These are phyloP conservation scores for Umbelopsis isabellina DNA, from an alignment of 192 early-diverging fungal genomes.

Conservation along the genomic window DNA sequence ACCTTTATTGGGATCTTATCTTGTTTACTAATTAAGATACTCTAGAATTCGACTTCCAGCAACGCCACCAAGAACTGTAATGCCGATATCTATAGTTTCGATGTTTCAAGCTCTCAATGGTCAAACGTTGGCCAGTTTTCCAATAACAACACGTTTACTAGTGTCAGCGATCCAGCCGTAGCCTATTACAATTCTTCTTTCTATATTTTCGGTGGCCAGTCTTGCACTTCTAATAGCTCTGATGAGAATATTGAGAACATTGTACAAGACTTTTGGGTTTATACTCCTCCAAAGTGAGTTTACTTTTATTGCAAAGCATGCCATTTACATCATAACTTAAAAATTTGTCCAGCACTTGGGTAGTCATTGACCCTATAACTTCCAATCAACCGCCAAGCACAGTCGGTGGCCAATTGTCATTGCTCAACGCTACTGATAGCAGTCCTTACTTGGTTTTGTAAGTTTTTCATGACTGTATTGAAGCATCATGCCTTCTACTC, in stretches of 20 bases:
- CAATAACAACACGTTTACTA: not conserved
- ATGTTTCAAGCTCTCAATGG: not conserved
- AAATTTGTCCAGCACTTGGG: not conserved
- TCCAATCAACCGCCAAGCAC: constrained; percentile 5
- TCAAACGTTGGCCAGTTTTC: not conserved
- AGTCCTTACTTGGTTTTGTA: constrained; percentile 8
- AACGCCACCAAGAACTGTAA: constrained; percentile 20
- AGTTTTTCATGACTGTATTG: not conserved
- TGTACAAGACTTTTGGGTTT: constrained; percentile 10
- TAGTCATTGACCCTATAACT: not conserved
- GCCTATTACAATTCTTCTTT: constrained; percentile 17
- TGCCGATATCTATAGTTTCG: constrained; percentile 1
- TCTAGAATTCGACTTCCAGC: not conserved
- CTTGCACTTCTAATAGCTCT: constrained; percentile 2
- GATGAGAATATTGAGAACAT: constrained; percentile 12
- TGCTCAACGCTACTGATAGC: not conserved
- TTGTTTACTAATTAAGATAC: not conserved
- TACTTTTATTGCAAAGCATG: not conserved
- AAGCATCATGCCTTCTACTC: not conserved
- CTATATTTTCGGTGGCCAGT: constrained; percentile 7
- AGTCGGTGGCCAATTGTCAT: constrained; percentile 8
- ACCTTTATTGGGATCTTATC: not conserved
- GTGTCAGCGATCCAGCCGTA: constrained; percentile 2
- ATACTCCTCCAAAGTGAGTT: not conserved
- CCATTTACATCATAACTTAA: not conserved